Percentiles rank a stretch among this genome's conserved stretches.
These are phyloP conservation scores for Lepidopterella palustris DNA, from an alignment of 495 filamentous ascomycete genomes.

Conservation along the genomic window DNA sequence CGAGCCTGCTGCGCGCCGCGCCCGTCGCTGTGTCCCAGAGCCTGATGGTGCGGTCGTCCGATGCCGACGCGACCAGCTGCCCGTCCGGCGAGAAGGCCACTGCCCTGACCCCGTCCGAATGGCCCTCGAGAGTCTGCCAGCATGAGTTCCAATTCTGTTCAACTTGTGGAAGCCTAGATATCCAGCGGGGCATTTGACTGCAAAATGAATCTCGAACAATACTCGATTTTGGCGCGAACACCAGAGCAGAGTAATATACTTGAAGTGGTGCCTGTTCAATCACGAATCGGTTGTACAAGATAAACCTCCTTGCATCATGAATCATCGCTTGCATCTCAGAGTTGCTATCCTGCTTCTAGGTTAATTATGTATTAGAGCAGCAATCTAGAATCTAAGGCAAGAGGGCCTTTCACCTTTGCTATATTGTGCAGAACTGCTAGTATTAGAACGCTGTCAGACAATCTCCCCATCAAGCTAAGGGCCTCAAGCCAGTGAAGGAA, in stretches of 20 bases:
- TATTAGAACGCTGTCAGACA: background rate
- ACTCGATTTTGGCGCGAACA: conserved; percentile 34
- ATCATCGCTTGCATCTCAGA: conserved; percentile 27
- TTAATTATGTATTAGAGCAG: background rate
- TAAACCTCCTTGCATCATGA: conserved; percentile 37
- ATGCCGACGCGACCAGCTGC: conserved; percentile 17
- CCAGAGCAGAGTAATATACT: conserved; percentile 30
- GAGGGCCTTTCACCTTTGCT: background rate
- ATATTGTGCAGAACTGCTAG: background rate
- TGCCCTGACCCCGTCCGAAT: background rate
- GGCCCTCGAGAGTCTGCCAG: conserved; percentile 4
- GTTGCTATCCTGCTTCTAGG: background rate
- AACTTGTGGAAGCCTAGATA: background rate
- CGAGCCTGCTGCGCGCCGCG: conserved; percentile 47
- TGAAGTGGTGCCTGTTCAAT: conserved; percentile 31
- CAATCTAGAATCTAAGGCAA: background rate
- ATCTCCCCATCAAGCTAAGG: background rate
- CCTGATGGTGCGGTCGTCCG: background rate
- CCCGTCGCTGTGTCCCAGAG: background rate
- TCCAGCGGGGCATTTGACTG: background rate
- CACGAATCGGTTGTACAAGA: conserved; percentile 21
- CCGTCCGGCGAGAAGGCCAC: conserved; percentile 17
- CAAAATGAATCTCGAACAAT: background rate
- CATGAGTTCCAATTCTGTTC: background rate
- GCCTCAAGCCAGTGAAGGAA: conserved; percentile 30